These are phyloP conservation scores for Cucurbitaria berberidis DNA, from an alignment of 2,329 filamentous ascomycete genomes.

Conservation along the genomic window DNA sequence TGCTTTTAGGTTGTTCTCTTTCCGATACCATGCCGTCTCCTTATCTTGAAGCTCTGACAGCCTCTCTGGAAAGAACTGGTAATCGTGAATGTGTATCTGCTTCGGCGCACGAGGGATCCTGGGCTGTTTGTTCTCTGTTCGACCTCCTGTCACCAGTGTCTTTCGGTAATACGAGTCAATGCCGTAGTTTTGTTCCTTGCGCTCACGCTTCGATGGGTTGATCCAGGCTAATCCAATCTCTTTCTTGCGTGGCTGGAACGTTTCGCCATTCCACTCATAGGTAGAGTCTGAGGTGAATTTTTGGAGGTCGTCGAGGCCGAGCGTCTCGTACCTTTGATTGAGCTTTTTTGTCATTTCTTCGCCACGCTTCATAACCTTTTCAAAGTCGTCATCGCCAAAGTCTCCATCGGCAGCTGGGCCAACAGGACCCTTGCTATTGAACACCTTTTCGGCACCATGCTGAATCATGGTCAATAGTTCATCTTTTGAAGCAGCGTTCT, in stretches of 20 bases:
- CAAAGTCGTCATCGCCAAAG: slow-evolving; percentile 87
- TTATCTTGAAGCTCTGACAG: slow-evolving; percentile 91
- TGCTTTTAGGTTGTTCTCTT: slow-evolving; percentile 95
- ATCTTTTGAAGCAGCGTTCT: slow-evolving; percentile 93
- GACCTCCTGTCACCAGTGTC: slow-evolving; percentile 80
- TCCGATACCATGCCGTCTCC: slow-evolving; percentile 93
- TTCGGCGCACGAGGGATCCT: slow-evolving; percentile 96
- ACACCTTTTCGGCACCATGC: slow-evolving; percentile 95
- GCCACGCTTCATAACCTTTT: slow-evolving; percentile 82
- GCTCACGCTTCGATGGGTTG: slow-evolving; percentile 96
- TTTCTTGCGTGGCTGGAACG: slow-evolving; percentile 83
- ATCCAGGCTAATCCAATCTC: slow-evolving; percentile 96
- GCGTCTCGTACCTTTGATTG: slow-evolving; percentile 93
- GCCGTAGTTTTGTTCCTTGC: slow-evolving; percentile 96
- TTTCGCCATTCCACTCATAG: slow-evolving; percentile 98
- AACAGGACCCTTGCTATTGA: slow-evolving; percentile 73
- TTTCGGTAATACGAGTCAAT: slow-evolving; percentile 99
- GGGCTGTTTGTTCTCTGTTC: slow-evolving; percentile 83
- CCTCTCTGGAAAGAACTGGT: slow-evolving; percentile 90
- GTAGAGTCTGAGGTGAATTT: slow-evolving; percentile 98
- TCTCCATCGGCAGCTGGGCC: slow-evolving; percentile 66
- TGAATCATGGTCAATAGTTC: slow-evolving; percentile 98
- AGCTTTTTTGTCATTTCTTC: slow-evolving; percentile 88
- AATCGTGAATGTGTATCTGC: slow-evolving; percentile 90
- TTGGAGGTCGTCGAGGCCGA: slow-evolving; percentile 94